Evolutionary conservation across 2,329 filamentous ascomycete species (phyloP), one percentile per base, ranked within the genome.

Genomic region (Talaromyces sp.): DNA sequence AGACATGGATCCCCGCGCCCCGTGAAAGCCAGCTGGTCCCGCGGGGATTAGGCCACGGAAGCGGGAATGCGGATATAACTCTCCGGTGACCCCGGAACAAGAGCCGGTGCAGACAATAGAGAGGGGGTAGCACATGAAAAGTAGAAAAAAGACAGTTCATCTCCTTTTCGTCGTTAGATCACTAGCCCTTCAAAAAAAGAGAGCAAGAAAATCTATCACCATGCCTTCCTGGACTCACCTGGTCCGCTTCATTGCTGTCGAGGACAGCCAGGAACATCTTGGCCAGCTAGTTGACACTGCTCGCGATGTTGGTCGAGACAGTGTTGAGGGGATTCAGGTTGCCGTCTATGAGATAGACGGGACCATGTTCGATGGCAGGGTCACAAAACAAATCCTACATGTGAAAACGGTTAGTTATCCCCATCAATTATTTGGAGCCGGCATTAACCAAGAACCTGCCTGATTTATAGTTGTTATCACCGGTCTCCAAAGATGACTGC

Each of bases 161-260:
- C 15, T n/a, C 17, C 17, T 39, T n/a, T 15, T 5, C 36, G 36
- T n/a, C 15, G 36, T 39, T 39, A 7, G 9, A 39, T 7, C 32
- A 13, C 32, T 33, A 13, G 32, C 1, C 11, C 7, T 39, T 17
- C 17, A n/a, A n/a, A 39, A 7, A 39, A 39, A 7, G 8, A 39
- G 17, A 39, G 7, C 1, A 39, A n/a, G 8, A 39, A 39, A 39
- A 39, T n/a, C 4, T 9, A 39, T 9, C 36, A 2, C 17, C 36
- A 39, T 60, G 58, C 22, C 58, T 51, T 63, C 64, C 39, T 73
- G 71, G 71, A 73, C 71, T 33, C 70, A 72, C 51, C 58, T 73
- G 2, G 65, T 73, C 57, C 70, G 70, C 7, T 73, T 73, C 61
- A 65, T 72, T 39, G 70, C 70, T 30, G 62, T 63, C 7, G 71